Conservation (phyloP, 2,329 filamentous ascomycete genomes). For the Exophiala spinifera region DNA sequence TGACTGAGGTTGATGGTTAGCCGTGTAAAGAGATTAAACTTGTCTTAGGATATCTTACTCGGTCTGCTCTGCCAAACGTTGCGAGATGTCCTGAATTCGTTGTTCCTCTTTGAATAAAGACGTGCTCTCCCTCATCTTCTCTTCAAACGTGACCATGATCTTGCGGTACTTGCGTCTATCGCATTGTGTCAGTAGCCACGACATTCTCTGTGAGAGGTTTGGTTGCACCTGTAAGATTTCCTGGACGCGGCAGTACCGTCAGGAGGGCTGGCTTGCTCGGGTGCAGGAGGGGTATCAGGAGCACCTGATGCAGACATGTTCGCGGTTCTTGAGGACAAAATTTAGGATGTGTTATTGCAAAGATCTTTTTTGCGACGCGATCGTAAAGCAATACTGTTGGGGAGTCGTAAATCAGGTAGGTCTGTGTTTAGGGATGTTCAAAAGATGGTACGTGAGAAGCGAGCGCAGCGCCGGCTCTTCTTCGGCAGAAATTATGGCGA, state of each 20-base stretch:
- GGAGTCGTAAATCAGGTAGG: too few species aligned
- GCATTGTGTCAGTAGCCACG: neutral
- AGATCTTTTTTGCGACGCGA: too few species aligned
- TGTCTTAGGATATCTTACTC: constrained; percentile 61
- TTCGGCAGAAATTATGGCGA: neutral
- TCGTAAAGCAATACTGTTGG: too few species aligned
- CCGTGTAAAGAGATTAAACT: constrained; percentile 12
- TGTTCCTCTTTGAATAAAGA: constrained; percentile 72
- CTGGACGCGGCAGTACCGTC: constrained; percentile 15
- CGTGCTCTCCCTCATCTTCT: constrained; percentile 70
- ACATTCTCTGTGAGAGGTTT: neutral
- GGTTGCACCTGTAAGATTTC: constrained; percentile 24
- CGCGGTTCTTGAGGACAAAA: neutral
- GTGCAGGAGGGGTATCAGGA: constrained; percentile 1
- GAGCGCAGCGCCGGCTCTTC: neutral
- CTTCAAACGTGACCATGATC: constrained; percentile 76
- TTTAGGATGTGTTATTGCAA: too few species aligned
- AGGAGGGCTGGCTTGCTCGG: constrained; percentile 10
- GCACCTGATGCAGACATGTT: constrained; percentile 17
- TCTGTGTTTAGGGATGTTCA: too few species aligned
- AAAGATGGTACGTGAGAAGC: too few species aligned
- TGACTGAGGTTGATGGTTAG: constrained; percentile 56
- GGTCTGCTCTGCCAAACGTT: constrained; percentile 83
- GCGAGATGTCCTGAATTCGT: constrained; percentile 74
- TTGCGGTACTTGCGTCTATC: constrained; percentile 80